Base-by-base conservation (phyloP, 176 grass and related monocot species). In the Paspalum notatum region DNA sequence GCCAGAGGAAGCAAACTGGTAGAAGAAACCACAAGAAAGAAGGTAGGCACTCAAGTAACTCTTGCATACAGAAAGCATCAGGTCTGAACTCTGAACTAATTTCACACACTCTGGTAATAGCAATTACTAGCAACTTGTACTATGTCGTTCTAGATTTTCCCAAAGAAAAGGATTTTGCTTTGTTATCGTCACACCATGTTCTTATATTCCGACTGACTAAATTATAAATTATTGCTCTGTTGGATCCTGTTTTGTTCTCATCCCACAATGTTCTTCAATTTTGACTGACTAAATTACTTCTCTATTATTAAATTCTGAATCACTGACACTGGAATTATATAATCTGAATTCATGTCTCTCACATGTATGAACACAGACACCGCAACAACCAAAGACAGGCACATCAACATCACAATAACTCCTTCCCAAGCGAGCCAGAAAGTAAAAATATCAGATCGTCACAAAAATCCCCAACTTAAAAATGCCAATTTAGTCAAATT, bases 381-480 rank as follows among this genome's bases (percentile, higher is more conserved):
- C 24, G 54, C 71, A 80, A 89, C 71, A 84, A 75, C 68, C 72
- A 80, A 80, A 40, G 70, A 75, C 69, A 54, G 75, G 16, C 39
- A 38, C 76, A 80, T 85, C 70, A 50, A 63, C 77, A 71, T 89
- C 77, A 85, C 20, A 66, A 66, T 50, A 83, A 37, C 21, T 88
- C 78, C 56, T 40, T 9, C 47, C 47, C 20, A 70, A 69, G 58
- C 24, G 25, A 62, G 24, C 61, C 2, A 32, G 32, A 74, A 73
- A 27, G 44, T 18, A 45, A 84, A 84, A 80, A 85, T 76, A 84
- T 85, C 77, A 42, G 24, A 89, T 71, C 76, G 68, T 53, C 82
- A 7, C 54, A 48, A 39, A 52, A 72, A 72, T 26, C 8, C 14
- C 16, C n/a, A n/a, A 46, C 44, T 53, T 26, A 72, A 46, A 41